A percentile compares a stretch with the other conserved stretches of the same genome.
These are phyloP conservation scores for Neurospora crassa DNA, from an alignment of 2,329 filamentous ascomycete species.

Conservation along the genomic window DNA sequence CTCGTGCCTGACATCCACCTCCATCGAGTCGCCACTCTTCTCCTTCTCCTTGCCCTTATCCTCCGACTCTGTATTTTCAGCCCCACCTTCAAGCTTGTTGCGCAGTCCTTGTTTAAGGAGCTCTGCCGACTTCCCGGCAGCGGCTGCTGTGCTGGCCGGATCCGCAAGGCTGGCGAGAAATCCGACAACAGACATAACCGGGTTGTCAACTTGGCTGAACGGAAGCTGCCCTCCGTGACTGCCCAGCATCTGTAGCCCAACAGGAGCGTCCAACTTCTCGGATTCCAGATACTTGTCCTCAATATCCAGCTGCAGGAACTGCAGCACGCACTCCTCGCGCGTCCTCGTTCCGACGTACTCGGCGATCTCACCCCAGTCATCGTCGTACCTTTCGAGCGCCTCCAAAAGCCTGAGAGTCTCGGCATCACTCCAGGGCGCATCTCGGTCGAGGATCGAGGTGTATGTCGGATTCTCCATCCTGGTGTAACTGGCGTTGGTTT, in stretches of 20 bases:
- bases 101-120: constrained; percentile 75
- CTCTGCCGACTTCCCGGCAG: constrained; percentile 77
- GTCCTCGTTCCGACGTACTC: constrained; percentile 88
- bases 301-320: constrained; percentile 93
- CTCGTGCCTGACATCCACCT: constrained; percentile 46
- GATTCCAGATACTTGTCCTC: constrained; percentile 94
- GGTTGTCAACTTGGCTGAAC: constrained; percentile 88
- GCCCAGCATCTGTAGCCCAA: constrained; percentile 56
- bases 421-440: constrained; percentile 83
- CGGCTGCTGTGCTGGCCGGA: constrained; percentile 80
- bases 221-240: constrained; percentile 72
- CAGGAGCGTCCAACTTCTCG: constrained; percentile 48
- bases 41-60: constrained; percentile 51
- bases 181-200: constrained; percentile 89
- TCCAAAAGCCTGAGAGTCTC: constrained; percentile 86
- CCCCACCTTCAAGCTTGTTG: constrained; percentile 57
- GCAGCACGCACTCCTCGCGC: constrained; percentile 90
- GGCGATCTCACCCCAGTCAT: constrained; percentile 90
- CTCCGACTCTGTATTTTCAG: constrained; percentile 35
- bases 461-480: constrained; percentile 86
- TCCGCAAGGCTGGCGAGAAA: constrained; percentile 90
- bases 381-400: constrained; percentile 84
- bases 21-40: constrained; percentile 49
- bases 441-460: constrained; percentile 66
- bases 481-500: constrained; percentile 70